Conservation (phyloP, 2,329 filamentous ascomycete species). For the Pyrenochaeta sp. region DNA sequence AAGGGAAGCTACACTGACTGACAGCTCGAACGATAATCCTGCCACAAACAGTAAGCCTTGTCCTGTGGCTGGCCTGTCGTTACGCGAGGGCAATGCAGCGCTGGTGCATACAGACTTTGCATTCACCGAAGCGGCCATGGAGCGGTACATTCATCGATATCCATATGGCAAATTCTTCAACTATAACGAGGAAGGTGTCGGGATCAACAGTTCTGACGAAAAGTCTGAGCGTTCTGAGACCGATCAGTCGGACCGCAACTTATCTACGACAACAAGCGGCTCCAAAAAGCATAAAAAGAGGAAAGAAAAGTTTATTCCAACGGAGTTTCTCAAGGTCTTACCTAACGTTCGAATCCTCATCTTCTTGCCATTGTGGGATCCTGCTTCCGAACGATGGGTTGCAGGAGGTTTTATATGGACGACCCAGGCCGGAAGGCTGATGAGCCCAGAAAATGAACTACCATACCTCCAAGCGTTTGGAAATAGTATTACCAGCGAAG, state of each 20-base stretch:
- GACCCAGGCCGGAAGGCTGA: constrained; percentile 36
- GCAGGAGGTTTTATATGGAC: constrained; percentile 47
- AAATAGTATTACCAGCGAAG: constrained; percentile 44
- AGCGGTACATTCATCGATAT: constrained; percentile 44
- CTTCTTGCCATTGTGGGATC: constrained; percentile 50
- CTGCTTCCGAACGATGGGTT: constrained; percentile 42
- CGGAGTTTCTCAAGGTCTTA: constrained; percentile 41
- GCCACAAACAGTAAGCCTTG: constrained; percentile 32
- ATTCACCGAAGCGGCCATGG: constrained; percentile 44
- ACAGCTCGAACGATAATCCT: constrained; percentile 6
- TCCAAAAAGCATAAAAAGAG: constrained; percentile 28
- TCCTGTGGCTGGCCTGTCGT: constrained; percentile 33
- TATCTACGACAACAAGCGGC: constrained; percentile 13
- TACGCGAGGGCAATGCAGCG: constrained; percentile 25
- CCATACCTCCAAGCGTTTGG: constrained; percentile 47
- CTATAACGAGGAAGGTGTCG: constrained; percentile 43
- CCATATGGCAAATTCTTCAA: constrained; percentile 48
- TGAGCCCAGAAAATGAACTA: constrained; percentile 44
- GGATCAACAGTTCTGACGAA: constrained; percentile 44
- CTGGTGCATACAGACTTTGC: constrained; percentile 38
- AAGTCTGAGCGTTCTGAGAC: constrained; percentile 40
- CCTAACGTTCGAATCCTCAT: constrained; percentile 47
- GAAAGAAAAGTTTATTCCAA: constrained; percentile 43
- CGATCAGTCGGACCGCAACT: constrained; percentile 37
- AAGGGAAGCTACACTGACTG: constrained; percentile 10